Conservation (phyloP, 108 stramenopile species). For the Nannochloropsis oceanica region DNA sequence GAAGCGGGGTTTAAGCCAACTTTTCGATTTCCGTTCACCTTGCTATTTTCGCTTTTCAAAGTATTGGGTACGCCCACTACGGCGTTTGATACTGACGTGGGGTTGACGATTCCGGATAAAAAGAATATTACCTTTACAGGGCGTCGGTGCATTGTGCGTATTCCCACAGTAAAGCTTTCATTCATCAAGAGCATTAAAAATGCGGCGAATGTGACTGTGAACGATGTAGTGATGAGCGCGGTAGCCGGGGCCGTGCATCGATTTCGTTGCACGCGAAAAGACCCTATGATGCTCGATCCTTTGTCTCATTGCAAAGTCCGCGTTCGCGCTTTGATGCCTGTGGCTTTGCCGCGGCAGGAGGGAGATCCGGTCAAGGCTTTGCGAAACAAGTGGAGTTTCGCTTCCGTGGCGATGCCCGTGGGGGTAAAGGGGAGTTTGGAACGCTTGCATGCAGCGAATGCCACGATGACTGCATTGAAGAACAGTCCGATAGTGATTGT, state of each 20-base stretch:
- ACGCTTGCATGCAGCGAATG: slow-evolving; percentile 1
- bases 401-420: slow-evolving; percentile 20
- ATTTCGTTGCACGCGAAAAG: not conserved
- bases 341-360: slow-evolving; percentile 19
- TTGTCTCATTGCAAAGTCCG: not conserved
- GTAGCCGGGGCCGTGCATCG: slow-evolving; percentile 22
- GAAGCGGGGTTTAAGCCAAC: not conserved
- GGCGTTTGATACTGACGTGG: slow-evolving; percentile 5
- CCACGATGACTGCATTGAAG: slow-evolving; percentile 3
- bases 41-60: not conserved
- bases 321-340: slow-evolving; percentile 25
- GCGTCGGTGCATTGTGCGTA: slow-evolving; percentile 5
- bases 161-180: slow-evolving; percentile 22
- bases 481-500: slow-evolving; percentile 14
- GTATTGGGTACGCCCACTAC: not conserved
- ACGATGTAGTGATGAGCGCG: slow-evolving; percentile 27
- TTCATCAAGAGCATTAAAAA: slow-evolving; percentile 31
- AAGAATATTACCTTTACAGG: slow-evolving; percentile 2
- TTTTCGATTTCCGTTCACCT: not conserved
- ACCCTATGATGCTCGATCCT: not conserved
- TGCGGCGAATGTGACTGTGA: slow-evolving; percentile 21
- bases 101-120: not conserved
- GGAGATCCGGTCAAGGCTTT: not conserved
- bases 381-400: slow-evolving; percentile 31
- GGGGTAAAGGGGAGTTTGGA: slow-evolving; percentile 4